Evolutionary conservation across 108 stramenopile genomes (phyloP).

Genomic region (Skeletonema costatum): DNA sequence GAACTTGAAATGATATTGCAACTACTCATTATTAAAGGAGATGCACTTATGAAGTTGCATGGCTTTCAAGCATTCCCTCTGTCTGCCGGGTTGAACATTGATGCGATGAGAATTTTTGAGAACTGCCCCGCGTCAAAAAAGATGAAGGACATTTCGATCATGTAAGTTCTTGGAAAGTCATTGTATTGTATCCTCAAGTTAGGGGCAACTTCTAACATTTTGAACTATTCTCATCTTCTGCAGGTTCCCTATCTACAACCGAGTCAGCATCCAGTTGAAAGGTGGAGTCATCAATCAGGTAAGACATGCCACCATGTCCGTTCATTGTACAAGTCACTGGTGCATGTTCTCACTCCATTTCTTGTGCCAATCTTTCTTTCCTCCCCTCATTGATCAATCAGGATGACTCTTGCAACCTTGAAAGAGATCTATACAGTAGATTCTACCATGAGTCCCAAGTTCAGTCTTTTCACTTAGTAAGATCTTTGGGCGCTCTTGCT

Average conservation of each 20-base stretch:
- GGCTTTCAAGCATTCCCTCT: conserved; percentile 16
- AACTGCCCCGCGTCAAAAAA: conserved; percentile 28
- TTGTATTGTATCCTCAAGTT: not conserved
- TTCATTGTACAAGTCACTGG: no score
- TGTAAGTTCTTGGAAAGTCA: not conserved
- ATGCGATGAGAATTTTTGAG: conserved; percentile 37
- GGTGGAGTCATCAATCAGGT: conserved; percentile 19
- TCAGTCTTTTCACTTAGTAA: conserved; percentile 31
- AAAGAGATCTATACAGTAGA: conserved; percentile 31
- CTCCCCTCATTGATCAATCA: conserved; percentile 8
- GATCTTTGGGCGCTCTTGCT: conserved; percentile 9
- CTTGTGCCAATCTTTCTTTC: no score
- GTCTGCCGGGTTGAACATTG: conserved; percentile 29
- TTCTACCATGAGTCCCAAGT: conserved; percentile 38
- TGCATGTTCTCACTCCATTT: no score
- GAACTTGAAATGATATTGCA: conserved; percentile 38
- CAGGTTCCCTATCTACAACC: conserved; percentile 34
- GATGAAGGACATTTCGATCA: conserved; percentile 24
- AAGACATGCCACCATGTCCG: no score
- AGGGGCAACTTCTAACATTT: not conserved
- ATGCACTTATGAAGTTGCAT: conserved; percentile 22
- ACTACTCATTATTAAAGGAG: conserved; percentile 25
- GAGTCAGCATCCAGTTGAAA: conserved; percentile 20
- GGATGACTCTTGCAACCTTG: conserved; percentile 27
- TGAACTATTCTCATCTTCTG: not conserved